A percentile compares a stretch with the other conserved stretches of the same genome.
phyloP scores from a whole-genome alignment of 176 grass and related monocot species.

The Ensete glaucum region DNA sequence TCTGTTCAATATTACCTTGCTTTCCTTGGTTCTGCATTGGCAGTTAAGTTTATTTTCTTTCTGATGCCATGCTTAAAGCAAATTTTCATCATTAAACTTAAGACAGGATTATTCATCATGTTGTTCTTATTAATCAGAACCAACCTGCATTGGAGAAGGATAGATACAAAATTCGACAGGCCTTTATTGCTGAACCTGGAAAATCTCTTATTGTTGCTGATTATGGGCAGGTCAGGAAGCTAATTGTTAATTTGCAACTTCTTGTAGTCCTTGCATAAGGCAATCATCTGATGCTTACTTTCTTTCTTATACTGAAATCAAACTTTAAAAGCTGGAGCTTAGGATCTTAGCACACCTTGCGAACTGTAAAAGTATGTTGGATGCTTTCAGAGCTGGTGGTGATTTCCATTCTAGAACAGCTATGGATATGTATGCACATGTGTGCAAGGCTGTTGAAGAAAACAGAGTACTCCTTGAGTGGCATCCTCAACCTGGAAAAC shows the following conservation, averaged over 20 bases:
- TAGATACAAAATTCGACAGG: constrained; percentile 89
- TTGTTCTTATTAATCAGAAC: constrained; percentile 43
- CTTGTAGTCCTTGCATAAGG: neutral
- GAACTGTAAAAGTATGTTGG: constrained; percentile 78
- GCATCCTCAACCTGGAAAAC: constrained; percentile 81
- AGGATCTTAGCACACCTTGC: constrained; percentile 95
- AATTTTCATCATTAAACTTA: neutral
- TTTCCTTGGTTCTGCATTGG: neutral
- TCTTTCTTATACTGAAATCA: constrained; percentile 2
- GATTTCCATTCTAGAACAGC: constrained; percentile 97
- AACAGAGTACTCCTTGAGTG: constrained; percentile 87
- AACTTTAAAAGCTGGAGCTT: constrained; percentile 66
- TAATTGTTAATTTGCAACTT: neutral
- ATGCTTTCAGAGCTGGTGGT: constrained; percentile 87
- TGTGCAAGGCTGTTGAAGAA: constrained; percentile 68
- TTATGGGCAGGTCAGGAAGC: constrained; percentile 74
- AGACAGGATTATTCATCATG: neutral
- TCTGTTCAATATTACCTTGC: too few relatives aligned
- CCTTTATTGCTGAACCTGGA: constrained; percentile 80
- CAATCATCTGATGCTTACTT: neutral
- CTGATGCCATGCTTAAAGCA: neutral
- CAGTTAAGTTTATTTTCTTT: neutral
- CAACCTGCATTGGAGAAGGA: constrained; percentile 96
- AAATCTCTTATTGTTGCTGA: constrained; percentile 96
- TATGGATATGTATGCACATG: constrained; percentile 90